These are phyloP conservation scores for Mycena olivaceomarginata DNA, from an alignment of 768 basidiomycete genomes.

Conservation along the genomic window DNA sequence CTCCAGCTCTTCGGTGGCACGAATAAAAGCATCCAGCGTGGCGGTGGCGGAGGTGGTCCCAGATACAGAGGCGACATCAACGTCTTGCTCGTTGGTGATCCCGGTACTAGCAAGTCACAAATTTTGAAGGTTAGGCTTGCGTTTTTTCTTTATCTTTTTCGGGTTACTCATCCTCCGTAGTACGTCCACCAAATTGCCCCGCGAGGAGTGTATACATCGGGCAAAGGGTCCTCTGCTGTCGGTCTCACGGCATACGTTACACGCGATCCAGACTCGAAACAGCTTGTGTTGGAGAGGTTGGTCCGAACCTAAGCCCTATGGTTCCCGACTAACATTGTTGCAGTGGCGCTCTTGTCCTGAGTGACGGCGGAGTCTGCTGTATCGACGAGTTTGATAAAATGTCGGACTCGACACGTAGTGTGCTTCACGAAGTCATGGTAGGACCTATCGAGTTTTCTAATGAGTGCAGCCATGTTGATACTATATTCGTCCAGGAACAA, in stretches of 20 bases:
- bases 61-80: slow-evolving; percentile 99
- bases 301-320: background rate
- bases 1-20: slow-evolving; percentile 98
- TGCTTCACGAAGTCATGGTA: slow-evolving; percentile 99
- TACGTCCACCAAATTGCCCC: slow-evolving; percentile 99
- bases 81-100: slow-evolving; percentile 97
- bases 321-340: slow-evolving; percentile 24
- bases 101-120: slow-evolving; percentile 97
- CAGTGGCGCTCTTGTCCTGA: slow-evolving; percentile 95
- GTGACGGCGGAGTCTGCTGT: slow-evolving; percentile 98
- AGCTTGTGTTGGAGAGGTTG: slow-evolving; percentile 96
- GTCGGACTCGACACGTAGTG: slow-evolving; percentile 97
- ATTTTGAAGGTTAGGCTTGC: slow-evolving; percentile 83
- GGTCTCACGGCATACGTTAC: slow-evolving; percentile 99
- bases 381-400: slow-evolving; percentile 99
- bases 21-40: slow-evolving; percentile 94
- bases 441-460: slow-evolving; percentile 40
- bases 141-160: background rate
- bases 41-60: slow-evolving; percentile 97
- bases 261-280: slow-evolving; percentile 98
- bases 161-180: slow-evolving; percentile 61
- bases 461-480: background rate
- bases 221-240: slow-evolving; percentile 98
- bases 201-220: slow-evolving; percentile 97
- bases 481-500: slow-evolving; percentile 83